A percentile compares a stretch with the other conserved stretches of the same genome.
These are phyloP conservation scores for Pulveroboletus ravenelii DNA, from an alignment of 768 basidiomycete genomes.

Conservation along the genomic window DNA sequence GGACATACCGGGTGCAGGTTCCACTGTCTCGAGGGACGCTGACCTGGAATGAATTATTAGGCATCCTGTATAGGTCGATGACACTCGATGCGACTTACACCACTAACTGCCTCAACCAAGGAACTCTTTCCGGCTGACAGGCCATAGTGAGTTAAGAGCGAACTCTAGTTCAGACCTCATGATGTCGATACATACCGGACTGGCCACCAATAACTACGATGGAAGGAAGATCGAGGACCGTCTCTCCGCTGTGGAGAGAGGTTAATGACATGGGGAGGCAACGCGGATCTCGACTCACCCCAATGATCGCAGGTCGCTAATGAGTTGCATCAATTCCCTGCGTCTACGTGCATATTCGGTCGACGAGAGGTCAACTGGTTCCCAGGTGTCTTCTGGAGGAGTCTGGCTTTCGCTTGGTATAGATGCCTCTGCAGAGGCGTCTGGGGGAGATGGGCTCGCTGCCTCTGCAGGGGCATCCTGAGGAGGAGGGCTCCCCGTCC, in stretches of 20 bases:
- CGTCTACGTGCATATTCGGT: conserved; percentile 39
- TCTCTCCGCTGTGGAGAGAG: conserved; percentile 30
- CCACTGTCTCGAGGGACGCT: conserved; percentile 58
- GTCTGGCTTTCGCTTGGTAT: not conserved
- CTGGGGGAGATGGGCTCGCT: too few relatives aligned
- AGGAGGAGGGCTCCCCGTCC: too few relatives aligned
- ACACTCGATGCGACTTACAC: conserved; percentile 33
- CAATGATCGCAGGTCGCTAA: conserved; percentile 35
- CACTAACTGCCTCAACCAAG: conserved; percentile 52
- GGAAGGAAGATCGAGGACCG: conserved; percentile 41
- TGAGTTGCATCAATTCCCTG: conserved; percentile 36
- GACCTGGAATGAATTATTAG: conserved; percentile 35
- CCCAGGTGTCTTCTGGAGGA: too few relatives aligned
- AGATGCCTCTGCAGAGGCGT: not conserved
- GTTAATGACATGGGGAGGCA: not conserved
- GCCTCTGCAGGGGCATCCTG: too few relatives aligned
- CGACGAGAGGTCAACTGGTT: conserved; percentile 19
- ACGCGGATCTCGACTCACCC: conserved; percentile 29
- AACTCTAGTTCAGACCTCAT: not conserved
- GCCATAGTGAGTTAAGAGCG: not conserved
- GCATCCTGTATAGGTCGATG: not conserved
- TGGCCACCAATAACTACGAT: conserved; percentile 55
- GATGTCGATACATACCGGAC: conserved; percentile 37
- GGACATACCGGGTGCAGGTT: conserved; percentile 52
- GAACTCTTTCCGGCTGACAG: conserved; percentile 54